Base-by-base conservation (phyloP, 2,329 filamentous ascomycete species). In the Paecilomyces niveus region DNA sequence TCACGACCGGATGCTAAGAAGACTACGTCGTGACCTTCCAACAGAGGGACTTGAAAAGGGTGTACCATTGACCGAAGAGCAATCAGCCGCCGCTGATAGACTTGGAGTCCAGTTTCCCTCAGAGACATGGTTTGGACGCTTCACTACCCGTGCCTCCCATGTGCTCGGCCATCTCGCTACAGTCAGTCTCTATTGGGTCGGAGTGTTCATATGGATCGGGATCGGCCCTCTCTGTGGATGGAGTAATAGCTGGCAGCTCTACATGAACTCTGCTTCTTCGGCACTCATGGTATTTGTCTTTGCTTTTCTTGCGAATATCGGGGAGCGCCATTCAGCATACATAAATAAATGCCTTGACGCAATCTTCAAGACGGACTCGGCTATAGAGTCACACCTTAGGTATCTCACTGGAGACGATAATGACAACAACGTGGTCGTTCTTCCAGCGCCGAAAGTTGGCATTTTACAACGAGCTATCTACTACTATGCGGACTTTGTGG, bases 281-380 rank as follows among this genome's bases (percentile, higher is more conserved):
- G 70, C 77, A 22, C 65, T 74, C 54, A 72, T 80, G 60, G 74
- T 75, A 1, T 72, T 80, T 52, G 71, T 74, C 1, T 73, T 68
- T 58, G 58, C 63, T 0, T 67, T 67, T 51, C 62, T 68, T 5
- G 64, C 62, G 1, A 63, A 64, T 26, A 59, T 69, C 13, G 59
- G 61, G 0, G 66, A 69, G 35, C 61, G 65, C 21, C 62, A 66
- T 50, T 52, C 58, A 2, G 58, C 56, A 8, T 62, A 65, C 29
- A 60, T 53, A 0, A 61, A 57, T 1, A 54, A 18, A 1, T 64
- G 61, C n/a, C 50, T 67, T 2, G 59, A 66, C 26, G 54, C 65
- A 1, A 64, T 69, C 53, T 69, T 67, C 33, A 53, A 24, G 5
- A 51, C 64, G 0, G 64, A 68, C 24, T 55, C 60, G 1, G 58